phyloP scores from a whole-genome alignment of 805 yeast species.

The Hanseniaspora nectarophila region DNA sequence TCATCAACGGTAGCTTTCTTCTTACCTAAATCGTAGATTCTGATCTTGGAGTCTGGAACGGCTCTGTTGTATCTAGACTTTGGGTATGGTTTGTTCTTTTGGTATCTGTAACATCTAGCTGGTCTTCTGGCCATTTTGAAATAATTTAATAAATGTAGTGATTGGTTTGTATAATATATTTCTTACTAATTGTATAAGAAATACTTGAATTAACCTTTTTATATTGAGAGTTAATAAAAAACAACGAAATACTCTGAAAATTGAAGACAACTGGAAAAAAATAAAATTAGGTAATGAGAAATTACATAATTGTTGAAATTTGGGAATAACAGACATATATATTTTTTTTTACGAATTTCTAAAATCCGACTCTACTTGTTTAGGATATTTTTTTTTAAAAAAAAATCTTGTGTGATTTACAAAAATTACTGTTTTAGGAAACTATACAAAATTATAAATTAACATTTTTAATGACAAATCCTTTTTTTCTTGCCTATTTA shows the following conservation, averaged over 20 bases:
- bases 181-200: background rate
- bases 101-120: slow-evolving; percentile 99
- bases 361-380: background rate
- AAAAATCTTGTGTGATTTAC: background rate
- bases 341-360: background rate
- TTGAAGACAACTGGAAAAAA: no score
- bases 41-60: slow-evolving; percentile 99
- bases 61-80: slow-evolving; percentile 99
- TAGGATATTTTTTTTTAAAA: background rate
- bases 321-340: no score
- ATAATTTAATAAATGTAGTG: slow-evolving; percentile 16
- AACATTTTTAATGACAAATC: no score
- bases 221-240: no score
- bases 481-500: background rate
- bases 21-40: slow-evolving; percentile 98
- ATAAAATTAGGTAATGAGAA: no score
- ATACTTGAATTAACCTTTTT: no score
- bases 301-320: background rate
- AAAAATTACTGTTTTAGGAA: background rate
- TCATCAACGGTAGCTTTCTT: slow-evolving; percentile 99
- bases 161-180: slow-evolving; percentile 6
- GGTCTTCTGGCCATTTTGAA: slow-evolving; percentile 99
- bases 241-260: no score
- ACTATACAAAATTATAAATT: no score
- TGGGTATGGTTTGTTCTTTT: slow-evolving; percentile 99